Conservation (phyloP, 2,329 filamentous ascomycete genomes). For the Paecilomyces variotii region DNA sequence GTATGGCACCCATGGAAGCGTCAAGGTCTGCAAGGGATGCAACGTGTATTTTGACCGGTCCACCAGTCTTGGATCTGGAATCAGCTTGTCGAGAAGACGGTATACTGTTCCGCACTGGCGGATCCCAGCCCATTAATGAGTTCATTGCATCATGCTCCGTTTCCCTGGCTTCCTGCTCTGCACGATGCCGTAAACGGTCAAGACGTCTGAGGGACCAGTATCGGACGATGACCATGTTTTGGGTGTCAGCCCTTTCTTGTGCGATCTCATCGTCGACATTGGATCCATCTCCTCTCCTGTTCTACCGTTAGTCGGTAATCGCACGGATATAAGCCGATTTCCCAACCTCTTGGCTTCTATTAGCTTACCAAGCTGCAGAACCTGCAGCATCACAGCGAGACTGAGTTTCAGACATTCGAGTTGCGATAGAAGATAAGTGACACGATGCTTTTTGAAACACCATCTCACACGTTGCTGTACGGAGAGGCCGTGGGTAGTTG, state of each 20-base stretch:
- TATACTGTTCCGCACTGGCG: constrained; percentile 7
- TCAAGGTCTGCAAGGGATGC: constrained; percentile 26
- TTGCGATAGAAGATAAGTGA: constrained; percentile 34
- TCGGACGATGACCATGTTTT: constrained; percentile 37
- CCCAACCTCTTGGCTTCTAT: constrained; percentile 19
- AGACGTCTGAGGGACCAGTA: constrained; percentile 34
- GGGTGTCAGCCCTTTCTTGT: constrained; percentile 34
- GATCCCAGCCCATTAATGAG: constrained; percentile 11
- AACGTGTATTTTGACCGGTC: constrained; percentile 14
- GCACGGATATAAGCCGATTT: not conserved
- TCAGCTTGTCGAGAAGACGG: constrained; percentile 1
- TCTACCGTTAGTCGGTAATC: not conserved
- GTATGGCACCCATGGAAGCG: constrained; percentile 22
- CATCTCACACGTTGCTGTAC: constrained; percentile 30
- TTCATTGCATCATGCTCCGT: constrained; percentile 13
- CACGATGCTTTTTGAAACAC: constrained; percentile 35
- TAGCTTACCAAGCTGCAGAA: constrained; percentile 30
- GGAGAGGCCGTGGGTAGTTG: constrained; percentile 17
- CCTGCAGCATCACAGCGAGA: constrained; percentile 30
- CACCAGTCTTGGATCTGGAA: not conserved
- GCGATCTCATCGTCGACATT: constrained; percentile 22
- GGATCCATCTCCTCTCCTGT: not conserved
- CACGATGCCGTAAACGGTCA: constrained; percentile 28
- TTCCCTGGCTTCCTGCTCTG: constrained; percentile 25
- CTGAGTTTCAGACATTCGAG: constrained; percentile 35